Evolutionary conservation across 148 eudicot genomes (phyloP).

Genomic region (Amaranthus hypochondriacus): DNA sequence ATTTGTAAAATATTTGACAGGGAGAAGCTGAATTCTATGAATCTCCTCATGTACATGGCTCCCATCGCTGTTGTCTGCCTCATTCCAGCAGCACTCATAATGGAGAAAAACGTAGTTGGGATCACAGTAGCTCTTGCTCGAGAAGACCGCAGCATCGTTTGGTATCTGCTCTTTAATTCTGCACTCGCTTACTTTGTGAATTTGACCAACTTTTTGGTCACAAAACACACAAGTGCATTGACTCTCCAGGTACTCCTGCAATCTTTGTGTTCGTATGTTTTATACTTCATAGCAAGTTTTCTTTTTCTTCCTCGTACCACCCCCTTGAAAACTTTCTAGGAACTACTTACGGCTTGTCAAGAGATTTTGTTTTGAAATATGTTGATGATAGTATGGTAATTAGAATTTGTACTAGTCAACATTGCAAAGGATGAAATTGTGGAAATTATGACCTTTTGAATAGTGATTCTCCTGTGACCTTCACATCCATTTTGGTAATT

Average conservation of each 20-base stretch:
- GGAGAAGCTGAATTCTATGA: slow-evolving; percentile 92
- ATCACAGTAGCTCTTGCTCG: slow-evolving; percentile 73
- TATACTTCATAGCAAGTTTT: neutral
- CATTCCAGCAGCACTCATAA: slow-evolving; percentile 67
- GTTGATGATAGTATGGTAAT: neutral
- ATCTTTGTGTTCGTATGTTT: neutral
- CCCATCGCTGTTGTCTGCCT: slow-evolving; percentile 72
- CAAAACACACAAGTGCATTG: slow-evolving; percentile 93
- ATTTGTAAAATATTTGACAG: slow-evolving; percentile 30
- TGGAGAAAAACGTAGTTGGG: slow-evolving; percentile 78
- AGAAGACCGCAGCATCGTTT: slow-evolving; percentile 52
- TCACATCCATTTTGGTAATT: neutral
- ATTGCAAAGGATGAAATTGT: too few species aligned
- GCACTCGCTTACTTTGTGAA: slow-evolving; percentile 78
- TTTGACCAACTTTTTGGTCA: slow-evolving; percentile 90
- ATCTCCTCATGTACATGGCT: slow-evolving; percentile 91
- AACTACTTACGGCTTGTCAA: neutral
- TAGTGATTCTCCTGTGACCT: neutral
- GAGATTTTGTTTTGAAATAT: neutral
- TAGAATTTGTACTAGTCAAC: neutral
- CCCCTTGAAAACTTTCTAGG: neutral
- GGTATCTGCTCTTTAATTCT: slow-evolving; percentile 84
- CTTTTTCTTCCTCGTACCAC: neutral
- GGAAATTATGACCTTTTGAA: neutral
- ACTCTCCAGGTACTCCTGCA: slow-evolving; percentile 70